Percentiles rank a stretch among this genome's conserved stretches.
phyloP scores from a whole-genome alignment of 2,329 filamentous ascomycete genomes.

The Botrytis fragariae region DNA sequence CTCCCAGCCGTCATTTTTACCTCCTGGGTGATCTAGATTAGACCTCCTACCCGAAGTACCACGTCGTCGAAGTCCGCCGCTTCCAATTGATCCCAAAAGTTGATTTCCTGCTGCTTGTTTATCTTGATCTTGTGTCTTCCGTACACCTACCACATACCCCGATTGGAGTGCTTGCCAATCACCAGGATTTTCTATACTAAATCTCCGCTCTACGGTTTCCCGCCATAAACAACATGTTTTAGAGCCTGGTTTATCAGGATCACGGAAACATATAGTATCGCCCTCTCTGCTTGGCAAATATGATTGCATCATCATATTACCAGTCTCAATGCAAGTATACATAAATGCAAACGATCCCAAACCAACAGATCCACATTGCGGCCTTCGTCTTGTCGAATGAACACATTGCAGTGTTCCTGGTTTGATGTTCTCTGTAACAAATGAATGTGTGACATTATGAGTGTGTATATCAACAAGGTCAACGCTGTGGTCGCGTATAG shows the following conservation, averaged over 20 bases:
- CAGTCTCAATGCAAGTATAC: constrained; percentile 58
- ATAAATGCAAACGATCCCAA: constrained; percentile 62
- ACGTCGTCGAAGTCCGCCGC: constrained; percentile 26
- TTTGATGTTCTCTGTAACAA: constrained; percentile 57
- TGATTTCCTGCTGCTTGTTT: neutral
- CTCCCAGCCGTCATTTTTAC: constrained; percentile 46
- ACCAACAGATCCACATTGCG: constrained; percentile 53
- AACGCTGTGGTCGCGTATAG: constrained; percentile 55
- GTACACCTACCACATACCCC: constrained; percentile 62
- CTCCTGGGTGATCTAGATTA: neutral
- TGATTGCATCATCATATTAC: constrained; percentile 63
- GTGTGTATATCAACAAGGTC: constrained; percentile 60
- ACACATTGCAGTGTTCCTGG: constrained; percentile 59
- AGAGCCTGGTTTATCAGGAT: constrained; percentile 42
- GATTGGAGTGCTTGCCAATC: constrained; percentile 61
- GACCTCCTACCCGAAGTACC: constrained; percentile 8
- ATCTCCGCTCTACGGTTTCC: constrained; percentile 50
- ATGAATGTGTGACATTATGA: constrained; percentile 58
- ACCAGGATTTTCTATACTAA: constrained; percentile 60
- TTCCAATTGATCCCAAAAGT: neutral
- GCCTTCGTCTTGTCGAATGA: constrained; percentile 51
- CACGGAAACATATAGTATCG: constrained; percentile 57
- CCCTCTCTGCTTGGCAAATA: constrained; percentile 55
- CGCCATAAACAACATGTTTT: constrained; percentile 51
- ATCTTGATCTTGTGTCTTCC: constrained; percentile 43